phyloP scores from a whole-genome alignment of 352 stramenopile genomes.

The Phytophthora sojae region DNA sequence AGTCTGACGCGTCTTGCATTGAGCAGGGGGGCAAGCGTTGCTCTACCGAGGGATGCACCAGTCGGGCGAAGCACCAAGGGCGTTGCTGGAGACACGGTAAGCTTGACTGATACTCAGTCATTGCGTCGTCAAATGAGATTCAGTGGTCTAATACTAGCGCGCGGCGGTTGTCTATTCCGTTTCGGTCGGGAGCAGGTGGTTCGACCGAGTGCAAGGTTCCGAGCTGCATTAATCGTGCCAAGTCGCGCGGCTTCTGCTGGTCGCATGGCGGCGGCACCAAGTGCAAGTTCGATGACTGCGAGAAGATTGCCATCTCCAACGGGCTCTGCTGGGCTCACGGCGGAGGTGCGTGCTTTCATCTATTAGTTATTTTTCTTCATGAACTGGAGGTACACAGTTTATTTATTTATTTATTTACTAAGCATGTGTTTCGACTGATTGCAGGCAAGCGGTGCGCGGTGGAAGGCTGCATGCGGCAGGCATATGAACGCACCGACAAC shows the following conservation, averaged over 20 bases:
- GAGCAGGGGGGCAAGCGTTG: constrained; percentile 74
- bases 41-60: constrained; percentile 62
- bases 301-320: constrained; percentile 86
- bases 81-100: constrained; percentile 79
- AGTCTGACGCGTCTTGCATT: constrained; percentile 10
- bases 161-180: constrained; percentile 6
- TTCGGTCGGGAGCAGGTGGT: constrained; percentile 39
- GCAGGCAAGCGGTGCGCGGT: constrained; percentile 64
- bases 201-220: constrained; percentile 78
- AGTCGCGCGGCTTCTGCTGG: constrained; percentile 88
- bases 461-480: constrained; percentile 64
- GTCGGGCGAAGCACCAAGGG: constrained; percentile 76
- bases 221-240: constrained; percentile 82
- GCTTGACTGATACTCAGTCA: background rate
- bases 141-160: background rate
- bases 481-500: constrained; percentile 81
- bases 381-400: background rate
- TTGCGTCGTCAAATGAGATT: background rate
- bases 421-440: background rate
- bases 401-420: background rate
- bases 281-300: constrained; percentile 71
- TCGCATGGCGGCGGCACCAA: constrained; percentile 87
- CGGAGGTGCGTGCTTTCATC: constrained; percentile 46
- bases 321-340: constrained; percentile 81
- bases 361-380: background rate